Base-by-base conservation (phyloP, 257 asterid species). In the Petunia secreta region DNA sequence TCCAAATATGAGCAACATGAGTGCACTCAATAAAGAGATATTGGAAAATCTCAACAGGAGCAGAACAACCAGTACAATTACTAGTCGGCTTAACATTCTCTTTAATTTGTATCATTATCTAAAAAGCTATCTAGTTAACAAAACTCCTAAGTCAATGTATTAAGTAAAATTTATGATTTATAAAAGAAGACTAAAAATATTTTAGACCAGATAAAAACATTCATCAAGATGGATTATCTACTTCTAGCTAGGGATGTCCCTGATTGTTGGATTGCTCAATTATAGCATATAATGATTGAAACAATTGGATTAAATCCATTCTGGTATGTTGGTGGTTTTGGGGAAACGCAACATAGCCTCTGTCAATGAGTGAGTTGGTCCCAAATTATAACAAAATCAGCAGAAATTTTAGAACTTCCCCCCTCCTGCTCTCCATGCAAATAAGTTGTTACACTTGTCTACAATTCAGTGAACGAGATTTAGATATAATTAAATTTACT, bases 291-390 rank as follows among this genome's bases (percentile, higher is more conserved):
- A 71, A 71, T 71, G 77, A 71, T 71, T 71, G 62, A 50, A 50
- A 3, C 62, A 36, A 71, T 71, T 34, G 44, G 11, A 25, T 71
- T 71, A 71, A 71, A 46, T 44, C 77, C 62, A 71, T 11, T 71
- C 77, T 71, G 77, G 43, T 48, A 71, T 71, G 60, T 71, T 71
- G 43, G 60, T 71, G 77, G 77, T 34, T 71, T 71, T 25, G 41
- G 50, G 14, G 9, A 11, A 40, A 48, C 60, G 34, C 5, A 10
- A 48, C 60, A 48, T 11, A 10, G 6, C 5, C 60, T 48, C 44
- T 71, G 43, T 71, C 44, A 71, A 5, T 50, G 43, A 46, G 77
- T 71, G 52, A 71, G 62, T 71, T 46, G 77, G 34, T 34, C 77
- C 62, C 44, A 44, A 68, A 16, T 68, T 2, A 41, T 25, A 25